Percentiles rank a stretch among this genome's conserved stretches.
Evolutionary conservation across 805 yeast species (phyloP).

Genomic region (Scheffersomyces coipomensis): DNA sequence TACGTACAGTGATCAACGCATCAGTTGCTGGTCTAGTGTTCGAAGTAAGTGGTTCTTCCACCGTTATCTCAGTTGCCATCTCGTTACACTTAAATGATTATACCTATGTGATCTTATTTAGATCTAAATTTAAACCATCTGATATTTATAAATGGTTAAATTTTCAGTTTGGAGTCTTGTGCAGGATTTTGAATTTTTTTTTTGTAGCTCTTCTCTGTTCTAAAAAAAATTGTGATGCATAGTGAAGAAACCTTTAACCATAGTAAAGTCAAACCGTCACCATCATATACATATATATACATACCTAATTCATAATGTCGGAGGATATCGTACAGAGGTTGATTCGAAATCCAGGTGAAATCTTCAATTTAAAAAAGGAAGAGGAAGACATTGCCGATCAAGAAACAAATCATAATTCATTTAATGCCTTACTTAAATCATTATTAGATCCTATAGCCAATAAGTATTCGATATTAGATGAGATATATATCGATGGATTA

Average conservation of each 20-base stretch:
- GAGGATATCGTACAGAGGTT: slow-evolving; percentile 19
- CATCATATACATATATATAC: neutral
- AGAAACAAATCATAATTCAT: slow-evolving; percentile 9
- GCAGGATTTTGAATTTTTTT: neutral
- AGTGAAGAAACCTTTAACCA: no score
- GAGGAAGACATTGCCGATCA: slow-evolving; percentile 6
- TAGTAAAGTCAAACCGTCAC: no score
- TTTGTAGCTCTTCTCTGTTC: neutral
- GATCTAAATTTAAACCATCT: no score
- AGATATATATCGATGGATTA: slow-evolving; percentile 78
- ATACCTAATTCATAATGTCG: slow-evolving; percentile 12
- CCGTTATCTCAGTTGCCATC: slow-evolving; percentile 4
- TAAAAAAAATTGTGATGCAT: neutral
- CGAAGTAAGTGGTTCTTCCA: slow-evolving; percentile 77
- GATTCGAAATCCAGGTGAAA: slow-evolving; percentile 20
- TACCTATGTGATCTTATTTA: no score
- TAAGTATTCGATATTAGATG: slow-evolving; percentile 67
- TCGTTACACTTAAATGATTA: no score
- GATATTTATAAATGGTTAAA: no score
- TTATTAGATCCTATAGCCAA: slow-evolving; percentile 59
- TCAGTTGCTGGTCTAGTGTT: slow-evolving; percentile 69
- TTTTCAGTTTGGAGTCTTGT: no score
- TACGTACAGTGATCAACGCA: slow-evolving; percentile 79
- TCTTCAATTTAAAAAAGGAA: slow-evolving; percentile 17
- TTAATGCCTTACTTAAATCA: slow-evolving; percentile 40